Conservation (phyloP, 495 filamentous ascomycete species). For the Hyaloscypha hepaticicola region DNA sequence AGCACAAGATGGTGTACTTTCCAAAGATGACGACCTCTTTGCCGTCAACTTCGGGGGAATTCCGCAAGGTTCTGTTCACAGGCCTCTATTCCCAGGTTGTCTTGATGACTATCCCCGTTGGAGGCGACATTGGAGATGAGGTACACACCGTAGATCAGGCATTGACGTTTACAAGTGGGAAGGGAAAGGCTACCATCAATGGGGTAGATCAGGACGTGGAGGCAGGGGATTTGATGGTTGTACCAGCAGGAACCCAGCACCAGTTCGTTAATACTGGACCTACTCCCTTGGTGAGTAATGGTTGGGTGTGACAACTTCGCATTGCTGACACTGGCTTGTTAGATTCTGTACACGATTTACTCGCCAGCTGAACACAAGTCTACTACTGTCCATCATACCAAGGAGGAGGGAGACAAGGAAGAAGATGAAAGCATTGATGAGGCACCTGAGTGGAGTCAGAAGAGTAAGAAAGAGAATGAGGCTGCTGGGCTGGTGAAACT, state of each 20-base stretch:
- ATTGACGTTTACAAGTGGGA: constrained; percentile 61
- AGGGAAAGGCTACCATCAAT: constrained; percentile 54
- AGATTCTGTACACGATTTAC: constrained; percentile 61
- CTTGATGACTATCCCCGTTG: constrained; percentile 61
- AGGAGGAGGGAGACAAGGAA: constrained; percentile 58
- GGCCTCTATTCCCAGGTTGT: constrained; percentile 63
- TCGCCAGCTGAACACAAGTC: constrained; percentile 59
- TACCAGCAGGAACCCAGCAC: constrained; percentile 65
- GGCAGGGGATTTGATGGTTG: constrained; percentile 60
- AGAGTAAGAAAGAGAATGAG: constrained; percentile 58
- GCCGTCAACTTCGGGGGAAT: constrained; percentile 51
- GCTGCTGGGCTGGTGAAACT: constrained; percentile 50
- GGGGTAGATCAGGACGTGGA: constrained; percentile 58
- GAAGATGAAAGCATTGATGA: constrained; percentile 62
- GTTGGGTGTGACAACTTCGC: neutral
- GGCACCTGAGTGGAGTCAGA: constrained; percentile 56
- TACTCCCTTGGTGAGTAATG: constrained; percentile 38
- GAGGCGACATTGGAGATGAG: constrained; percentile 66
- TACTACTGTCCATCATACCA: constrained; percentile 57
- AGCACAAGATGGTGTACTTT: constrained; percentile 59
- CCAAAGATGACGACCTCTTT: constrained; percentile 51
- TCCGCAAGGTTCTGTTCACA: constrained; percentile 61
- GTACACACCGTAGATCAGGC: constrained; percentile 60
- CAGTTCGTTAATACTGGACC: constrained; percentile 62
- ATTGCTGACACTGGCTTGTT: neutral